phyloP scores from a whole-genome alignment of 768 basidiomycete species.

The Podaxis sp. region DNA sequence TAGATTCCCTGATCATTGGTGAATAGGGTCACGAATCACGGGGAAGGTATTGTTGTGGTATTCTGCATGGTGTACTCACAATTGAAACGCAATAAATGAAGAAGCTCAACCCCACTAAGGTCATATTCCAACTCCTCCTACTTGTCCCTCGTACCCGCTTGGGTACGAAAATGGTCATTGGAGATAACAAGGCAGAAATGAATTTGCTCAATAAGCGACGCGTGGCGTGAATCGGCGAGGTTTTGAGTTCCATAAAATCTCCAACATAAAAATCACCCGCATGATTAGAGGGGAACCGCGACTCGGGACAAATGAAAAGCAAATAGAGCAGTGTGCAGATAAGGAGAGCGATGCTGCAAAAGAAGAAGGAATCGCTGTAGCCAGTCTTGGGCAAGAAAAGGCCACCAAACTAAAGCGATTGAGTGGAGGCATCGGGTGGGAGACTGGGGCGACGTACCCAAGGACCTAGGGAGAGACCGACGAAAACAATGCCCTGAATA shows the following conservation, averaged over 20 bases:
- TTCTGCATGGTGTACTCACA: conserved; percentile 33
- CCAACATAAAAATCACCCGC: conserved; percentile 15
- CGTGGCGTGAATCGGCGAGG: conserved; percentile 25
- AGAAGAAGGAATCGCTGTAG: conserved; percentile 48
- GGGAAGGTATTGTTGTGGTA: neutral
- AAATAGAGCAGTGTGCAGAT: conserved; percentile 33
- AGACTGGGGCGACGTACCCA: conserved; percentile 40
- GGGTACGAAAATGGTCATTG: conserved; percentile 69
- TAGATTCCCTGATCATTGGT: conserved; percentile 49
- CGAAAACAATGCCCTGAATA: conserved; percentile 70
- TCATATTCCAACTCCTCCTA: conserved; percentile 70
- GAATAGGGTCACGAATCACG: neutral
- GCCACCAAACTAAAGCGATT: conserved; percentile 29
- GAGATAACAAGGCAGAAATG: conserved; percentile 47
- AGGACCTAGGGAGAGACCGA: conserved; percentile 78
- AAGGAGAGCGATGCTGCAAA: conserved; percentile 36
- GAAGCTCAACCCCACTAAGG: conserved; percentile 56
- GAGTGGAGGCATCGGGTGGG: neutral
- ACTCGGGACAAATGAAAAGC: conserved; percentile 50
- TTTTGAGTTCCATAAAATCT: conserved; percentile 22
- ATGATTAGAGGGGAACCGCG: conserved; percentile 28
- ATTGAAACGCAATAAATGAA: conserved; percentile 63
- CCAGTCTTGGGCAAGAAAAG: conserved; percentile 53
- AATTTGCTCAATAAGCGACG: conserved; percentile 24
- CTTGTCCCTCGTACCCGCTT: conserved; percentile 34